Evolutionary conservation across 768 basidiomycete genomes (phyloP).

Genomic region (Serendipita sp.): DNA sequence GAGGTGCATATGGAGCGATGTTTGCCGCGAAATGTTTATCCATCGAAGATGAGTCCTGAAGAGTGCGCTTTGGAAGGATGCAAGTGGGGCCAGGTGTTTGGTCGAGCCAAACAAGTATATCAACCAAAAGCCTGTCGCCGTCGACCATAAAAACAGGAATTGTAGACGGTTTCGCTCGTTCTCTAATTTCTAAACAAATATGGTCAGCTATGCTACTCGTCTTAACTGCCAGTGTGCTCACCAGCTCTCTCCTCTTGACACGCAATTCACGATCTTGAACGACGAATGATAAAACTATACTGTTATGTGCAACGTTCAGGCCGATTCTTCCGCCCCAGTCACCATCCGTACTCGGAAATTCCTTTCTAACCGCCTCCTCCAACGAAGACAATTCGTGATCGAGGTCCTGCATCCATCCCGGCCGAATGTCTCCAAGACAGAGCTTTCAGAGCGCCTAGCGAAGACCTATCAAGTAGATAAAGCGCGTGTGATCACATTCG

Average conservation of each 20-base stretch:
- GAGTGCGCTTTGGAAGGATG: neutral
- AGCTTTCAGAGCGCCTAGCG: constrained; percentile 86
- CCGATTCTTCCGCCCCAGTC: constrained; percentile 68
- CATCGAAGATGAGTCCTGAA: neutral
- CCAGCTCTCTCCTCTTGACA: too few species aligned
- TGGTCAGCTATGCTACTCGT: neutral
- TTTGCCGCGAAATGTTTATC: constrained; percentile 8
- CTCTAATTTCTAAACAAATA: neutral
- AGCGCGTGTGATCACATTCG: constrained; percentile 80
- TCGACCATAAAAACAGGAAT: neutral
- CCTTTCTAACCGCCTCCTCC: constrained; percentile 94
- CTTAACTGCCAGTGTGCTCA: too few species aligned
- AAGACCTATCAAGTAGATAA: constrained; percentile 86
- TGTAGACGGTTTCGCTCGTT: neutral
- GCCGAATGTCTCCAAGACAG: constrained; percentile 81
- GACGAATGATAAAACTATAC: constrained; percentile 10
- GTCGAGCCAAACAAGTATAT: neutral
- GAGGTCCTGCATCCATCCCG: constrained; percentile 93
- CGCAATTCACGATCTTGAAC: neutral
- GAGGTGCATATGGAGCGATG: constrained; percentile 28
- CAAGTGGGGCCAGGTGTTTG: neutral
- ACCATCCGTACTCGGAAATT: constrained; percentile 98
- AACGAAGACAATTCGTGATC: constrained; percentile 89
- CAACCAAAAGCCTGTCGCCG: neutral
- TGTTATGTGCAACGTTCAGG: constrained; percentile 25